These are phyloP conservation scores for Rubia yunnanensis DNA, from an alignment of 257 asterid genomes.

Conservation along the genomic window DNA sequence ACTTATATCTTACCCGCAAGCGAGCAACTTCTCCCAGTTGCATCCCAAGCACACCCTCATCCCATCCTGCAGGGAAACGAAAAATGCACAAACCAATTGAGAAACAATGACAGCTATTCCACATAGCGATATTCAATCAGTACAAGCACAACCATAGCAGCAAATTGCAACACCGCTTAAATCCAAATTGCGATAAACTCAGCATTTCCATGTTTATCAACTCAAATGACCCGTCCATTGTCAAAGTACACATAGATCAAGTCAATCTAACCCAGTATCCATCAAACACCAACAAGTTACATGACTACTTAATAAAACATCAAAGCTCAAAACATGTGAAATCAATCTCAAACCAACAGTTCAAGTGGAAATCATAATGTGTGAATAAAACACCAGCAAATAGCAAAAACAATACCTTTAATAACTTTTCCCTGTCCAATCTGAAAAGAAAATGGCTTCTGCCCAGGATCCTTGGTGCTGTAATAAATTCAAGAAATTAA, in stretches of 20 bases:
- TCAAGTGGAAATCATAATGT: background rate
- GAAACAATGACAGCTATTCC: background rate
- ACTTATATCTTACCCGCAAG: slow-evolving; percentile 33
- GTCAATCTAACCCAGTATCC: background rate
- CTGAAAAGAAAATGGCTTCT: slow-evolving; percentile 76
- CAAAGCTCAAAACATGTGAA: background rate
- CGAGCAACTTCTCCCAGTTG: slow-evolving; percentile 95
- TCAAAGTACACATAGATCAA: too few species aligned
- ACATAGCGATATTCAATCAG: background rate
- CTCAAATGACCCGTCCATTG: background rate
- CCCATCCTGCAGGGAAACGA: slow-evolving; percentile 67
- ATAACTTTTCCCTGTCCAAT: slow-evolving; percentile 81
- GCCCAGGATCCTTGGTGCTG: slow-evolving; percentile 97
- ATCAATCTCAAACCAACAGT: background rate
- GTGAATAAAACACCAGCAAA: background rate
- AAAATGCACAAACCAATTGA: background rate
- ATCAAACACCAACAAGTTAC: background rate
- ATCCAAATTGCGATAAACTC: background rate
- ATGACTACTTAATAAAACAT: background rate
- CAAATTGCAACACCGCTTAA: background rate
- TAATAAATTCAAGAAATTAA: slow-evolving; percentile 3
- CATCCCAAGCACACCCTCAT: slow-evolving; percentile 94
- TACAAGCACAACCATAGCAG: background rate
- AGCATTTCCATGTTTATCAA: background rate
- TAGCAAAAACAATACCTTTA: slow-evolving; percentile 47